Percentiles rank a stretch among this genome's conserved stretches.
Conservation (phyloP, 2,329 filamentous ascomycete genomes). For the Phoma sp. region DNA sequence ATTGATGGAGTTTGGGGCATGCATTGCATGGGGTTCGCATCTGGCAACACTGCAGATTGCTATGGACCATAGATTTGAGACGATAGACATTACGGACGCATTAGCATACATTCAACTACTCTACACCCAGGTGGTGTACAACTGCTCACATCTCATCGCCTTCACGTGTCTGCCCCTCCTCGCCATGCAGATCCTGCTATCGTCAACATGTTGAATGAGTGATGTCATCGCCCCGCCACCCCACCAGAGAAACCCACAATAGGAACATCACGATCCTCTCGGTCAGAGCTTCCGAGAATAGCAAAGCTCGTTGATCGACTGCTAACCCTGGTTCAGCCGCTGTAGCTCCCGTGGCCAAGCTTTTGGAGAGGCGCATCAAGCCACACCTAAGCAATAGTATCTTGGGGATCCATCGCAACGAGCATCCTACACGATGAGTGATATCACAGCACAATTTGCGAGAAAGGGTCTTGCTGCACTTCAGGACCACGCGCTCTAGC, state of each 20-base stretch:
- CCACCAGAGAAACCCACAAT: not conserved
- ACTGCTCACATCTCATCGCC: not conserved
- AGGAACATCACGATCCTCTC: conserved; percentile 7
- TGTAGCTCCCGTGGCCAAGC: conserved; percentile 9
- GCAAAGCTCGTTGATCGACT: conserved; percentile 12
- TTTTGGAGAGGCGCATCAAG: not conserved
- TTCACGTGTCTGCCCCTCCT: conserved; percentile 7
- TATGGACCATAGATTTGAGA: conserved; percentile 13
- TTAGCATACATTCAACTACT: conserved; percentile 10
- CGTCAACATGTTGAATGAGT: conserved; percentile 4
- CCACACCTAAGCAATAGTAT: not conserved
- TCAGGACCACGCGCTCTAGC: not conserved
- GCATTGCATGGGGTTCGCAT: conserved; percentile 18
- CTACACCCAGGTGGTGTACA: conserved; percentile 11
- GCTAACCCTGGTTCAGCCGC: conserved; percentile 9
- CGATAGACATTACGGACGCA: conserved; percentile 13
- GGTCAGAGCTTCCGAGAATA: conserved; percentile 5
- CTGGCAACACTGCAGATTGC: conserved; percentile 21
- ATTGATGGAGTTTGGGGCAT: conserved; percentile 30
- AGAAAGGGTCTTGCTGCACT: not conserved
- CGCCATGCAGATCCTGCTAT: conserved; percentile 1
- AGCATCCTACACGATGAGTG: not conserved
- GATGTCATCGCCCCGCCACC: conserved; percentile 15
- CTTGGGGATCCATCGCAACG: not conserved
- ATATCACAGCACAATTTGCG: not conserved